These are phyloP conservation scores for Acer saccharum DNA, from an alignment of 345 rosid genomes.

Conservation along the genomic window DNA sequence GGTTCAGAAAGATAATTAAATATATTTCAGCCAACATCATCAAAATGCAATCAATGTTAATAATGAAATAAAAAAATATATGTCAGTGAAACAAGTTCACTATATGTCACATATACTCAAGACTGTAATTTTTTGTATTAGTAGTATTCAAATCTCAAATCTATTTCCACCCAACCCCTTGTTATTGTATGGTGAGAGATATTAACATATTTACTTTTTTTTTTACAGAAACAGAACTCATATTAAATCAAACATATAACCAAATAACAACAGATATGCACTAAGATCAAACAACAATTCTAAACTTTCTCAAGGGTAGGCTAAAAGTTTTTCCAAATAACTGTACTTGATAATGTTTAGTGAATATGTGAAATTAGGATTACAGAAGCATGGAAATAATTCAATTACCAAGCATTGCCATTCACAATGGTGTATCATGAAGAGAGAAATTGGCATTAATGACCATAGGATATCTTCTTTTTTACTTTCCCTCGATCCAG, in stretches of 20 bases:
- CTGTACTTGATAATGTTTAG: not conserved
- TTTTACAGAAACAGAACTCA: too few relatives aligned
- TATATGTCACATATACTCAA: not conserved
- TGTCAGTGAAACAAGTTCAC: not conserved
- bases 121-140: not conserved
- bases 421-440: not conserved
- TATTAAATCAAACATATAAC: not conserved
- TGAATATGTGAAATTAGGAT: not conserved
- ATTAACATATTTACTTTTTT: not conserved
- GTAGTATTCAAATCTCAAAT: not conserved
- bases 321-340: not conserved
- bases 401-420: not conserved
- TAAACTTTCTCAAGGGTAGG: not conserved
- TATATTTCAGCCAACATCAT: not conserved
- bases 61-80: not conserved
- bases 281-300: not conserved
- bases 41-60: conserved; percentile 13
- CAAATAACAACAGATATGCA: not conserved
- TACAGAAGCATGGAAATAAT: conserved; percentile 3
- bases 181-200: not conserved
- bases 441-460: not conserved
- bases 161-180: not conserved
- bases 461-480: not conserved
- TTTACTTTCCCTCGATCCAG: not conserved
- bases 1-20: not conserved